Base-by-base conservation (phyloP, 371 early-diverging fungal genomes). In the Dinochytrium kinnereticum region DNA sequence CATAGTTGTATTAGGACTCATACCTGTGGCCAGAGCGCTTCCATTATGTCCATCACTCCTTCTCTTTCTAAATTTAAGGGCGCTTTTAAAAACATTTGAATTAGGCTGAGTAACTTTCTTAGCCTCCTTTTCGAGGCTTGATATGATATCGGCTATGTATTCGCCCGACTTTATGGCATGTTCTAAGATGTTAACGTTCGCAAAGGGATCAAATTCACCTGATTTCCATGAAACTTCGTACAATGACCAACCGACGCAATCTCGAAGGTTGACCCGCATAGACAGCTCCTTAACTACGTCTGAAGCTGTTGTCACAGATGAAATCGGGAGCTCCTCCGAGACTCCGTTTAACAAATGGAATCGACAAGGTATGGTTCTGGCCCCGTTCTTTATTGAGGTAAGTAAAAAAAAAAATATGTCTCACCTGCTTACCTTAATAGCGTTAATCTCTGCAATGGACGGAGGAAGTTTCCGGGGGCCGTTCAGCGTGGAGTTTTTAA, bases 221-320 rank as follows among this genome's bases (percentile, higher is more conserved):
- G 53, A 36, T 13, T 71, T 65, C 59, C 76, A 59, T 5, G 68
- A 31, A 33, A 76, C 71, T 49, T 80, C 81, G 68, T 75, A 85
- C 21, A 85, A 55, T 15, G 82, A 80, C 85, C 85, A 85, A 21
- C 83, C 81, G 17, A 69, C 28, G 2, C 61, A 30, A 38, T 82
- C 83, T 59, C 72, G 69, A 44, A 85, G 68, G 3, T 76, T 75
- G 24, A 82, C 72, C 26, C 64, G 75, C 57, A 57, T 51, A 3
- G 78, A 72, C 30, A 85, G 73, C 31, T 82, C 81, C 73, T 80
- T 80, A 33, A 85, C 78, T 37, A 82, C 74, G 30, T 83, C 82
- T 15, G 72, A 72, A 0, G 83, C 85, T 3, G 80, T 81, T 2
- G 78, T 80, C 7, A 77, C 78, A 21, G 79, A 67, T 2, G 73